Conservation (phyloP, 2,329 filamentous ascomycete genomes). For the Juglanconis oblonga region DNA sequence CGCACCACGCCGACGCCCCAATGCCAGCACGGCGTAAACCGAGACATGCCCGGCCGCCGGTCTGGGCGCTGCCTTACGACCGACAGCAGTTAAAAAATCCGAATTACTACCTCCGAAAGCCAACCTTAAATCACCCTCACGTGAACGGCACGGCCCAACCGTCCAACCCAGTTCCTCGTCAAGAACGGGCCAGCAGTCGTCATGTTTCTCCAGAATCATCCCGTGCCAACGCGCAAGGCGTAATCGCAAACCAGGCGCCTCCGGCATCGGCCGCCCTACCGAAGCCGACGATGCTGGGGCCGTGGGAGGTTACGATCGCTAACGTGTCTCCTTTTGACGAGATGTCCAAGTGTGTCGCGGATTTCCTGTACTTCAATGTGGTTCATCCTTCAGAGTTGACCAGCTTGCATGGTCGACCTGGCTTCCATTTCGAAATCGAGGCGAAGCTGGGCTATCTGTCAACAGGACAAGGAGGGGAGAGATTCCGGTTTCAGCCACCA, state of each 20-base stretch:
- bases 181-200: conserved; percentile 34
- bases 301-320: conserved; percentile 67
- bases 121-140: conserved; percentile 24
- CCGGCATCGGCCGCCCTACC: conserved; percentile 19
- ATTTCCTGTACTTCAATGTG: conserved; percentile 74
- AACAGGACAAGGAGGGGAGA: conserved; percentile 65
- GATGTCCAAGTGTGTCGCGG: conserved; percentile 70
- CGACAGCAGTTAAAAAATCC: conserved; percentile 37
- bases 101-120: conserved; percentile 45
- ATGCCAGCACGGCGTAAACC: conserved; percentile 36
- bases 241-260: conserved; percentile 21
- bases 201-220: conserved; percentile 46
- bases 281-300: conserved; percentile 39
- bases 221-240: conserved; percentile 26
- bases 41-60: conserved; percentile 36
- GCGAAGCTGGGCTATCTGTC: conserved; percentile 85
- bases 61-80: conserved; percentile 46
- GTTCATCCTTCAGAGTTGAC: conserved; percentile 64
- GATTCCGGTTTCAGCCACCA: conserved; percentile 55
- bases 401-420: conserved; percentile 53
- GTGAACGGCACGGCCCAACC: conserved; percentile 37
- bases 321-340: conserved; percentile 71
- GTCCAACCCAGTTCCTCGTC: conserved; percentile 3
- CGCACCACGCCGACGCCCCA: conserved; percentile 30
- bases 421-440: conserved; percentile 83